Conservation (phyloP, 1,284 basidiomycete species). For the Spongiforma sp. region DNA sequence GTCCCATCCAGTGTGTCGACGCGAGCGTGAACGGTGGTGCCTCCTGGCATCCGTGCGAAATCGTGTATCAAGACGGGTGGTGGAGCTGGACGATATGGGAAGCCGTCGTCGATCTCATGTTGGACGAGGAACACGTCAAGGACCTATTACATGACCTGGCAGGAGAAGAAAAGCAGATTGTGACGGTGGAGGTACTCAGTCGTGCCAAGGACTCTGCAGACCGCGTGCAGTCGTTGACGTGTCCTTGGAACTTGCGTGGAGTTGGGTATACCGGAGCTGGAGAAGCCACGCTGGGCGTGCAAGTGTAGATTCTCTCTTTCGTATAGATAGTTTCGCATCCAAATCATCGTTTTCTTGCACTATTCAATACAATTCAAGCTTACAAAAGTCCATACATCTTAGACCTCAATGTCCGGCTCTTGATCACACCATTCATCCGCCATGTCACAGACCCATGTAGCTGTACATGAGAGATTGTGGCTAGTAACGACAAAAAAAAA, state of each 20-base stretch:
- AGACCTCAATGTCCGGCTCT: too few relatives aligned
- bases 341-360: too few relatives aligned
- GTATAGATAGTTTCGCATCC: too few relatives aligned
- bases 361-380: too few relatives aligned
- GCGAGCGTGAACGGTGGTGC: conserved; percentile 56
- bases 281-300: conserved; percentile 19
- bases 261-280: conserved; percentile 42
- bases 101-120: conserved; percentile 42
- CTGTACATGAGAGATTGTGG: conserved; percentile 19
- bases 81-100: conserved; percentile 81
- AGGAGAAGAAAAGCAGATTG: conserved; percentile 16
- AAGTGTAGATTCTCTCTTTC: conserved; percentile 10
- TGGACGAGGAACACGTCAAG: conserved; percentile 22
- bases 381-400: too few relatives aligned
- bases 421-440: too few relatives aligned
- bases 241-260: conserved; percentile 48
- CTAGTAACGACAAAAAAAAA: conserved; percentile 15
- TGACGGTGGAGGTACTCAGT: conserved; percentile 35
- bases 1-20: conserved; percentile 54
- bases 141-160: conserved; percentile 23
- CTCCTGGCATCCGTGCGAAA: conserved; percentile 55
- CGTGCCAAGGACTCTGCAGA: conserved; percentile 41
- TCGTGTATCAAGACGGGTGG: conserved; percentile 64
- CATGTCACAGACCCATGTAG: conserved; percentile 39
- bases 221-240: conserved; percentile 35